phyloP scores from a whole-genome alignment of 495 filamentous ascomycete species.

The Neurospora hispaniola region DNA sequence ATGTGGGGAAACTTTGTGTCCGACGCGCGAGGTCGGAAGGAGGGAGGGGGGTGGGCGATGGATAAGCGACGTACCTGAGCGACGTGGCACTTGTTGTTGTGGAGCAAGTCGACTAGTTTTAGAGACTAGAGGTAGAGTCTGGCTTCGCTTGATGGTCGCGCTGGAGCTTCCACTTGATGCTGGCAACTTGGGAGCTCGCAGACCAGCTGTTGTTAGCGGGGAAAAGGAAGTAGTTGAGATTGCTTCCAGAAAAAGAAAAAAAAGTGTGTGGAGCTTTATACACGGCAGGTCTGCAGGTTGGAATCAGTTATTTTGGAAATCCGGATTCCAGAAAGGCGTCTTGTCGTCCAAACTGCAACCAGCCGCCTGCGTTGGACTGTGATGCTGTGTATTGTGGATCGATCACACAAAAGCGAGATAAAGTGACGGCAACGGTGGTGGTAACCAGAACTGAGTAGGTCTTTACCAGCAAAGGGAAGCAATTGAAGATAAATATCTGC shows the following conservation, averaged over 20 bases:
- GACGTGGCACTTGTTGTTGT: not conserved
- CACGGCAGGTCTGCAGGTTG: not conserved
- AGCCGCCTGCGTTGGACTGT: not conserved
- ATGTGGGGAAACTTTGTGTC: not conserved
- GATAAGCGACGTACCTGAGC: not conserved
- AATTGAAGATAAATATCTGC: not conserved
- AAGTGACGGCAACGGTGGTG: not conserved
- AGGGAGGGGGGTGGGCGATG: not conserved
- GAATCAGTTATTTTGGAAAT: not conserved
- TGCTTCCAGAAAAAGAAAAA: not conserved
- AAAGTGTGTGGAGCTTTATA: not conserved
- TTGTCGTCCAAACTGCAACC: not conserved
- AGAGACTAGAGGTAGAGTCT: too few species aligned
- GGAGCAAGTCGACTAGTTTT: not conserved
- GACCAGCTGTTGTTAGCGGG: not conserved
- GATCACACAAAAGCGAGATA: not conserved
- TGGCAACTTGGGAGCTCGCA: not conserved
- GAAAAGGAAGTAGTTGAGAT: not conserved
- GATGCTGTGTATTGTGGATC: not conserved
- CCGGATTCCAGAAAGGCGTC: not conserved
- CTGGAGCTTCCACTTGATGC: not conserved
- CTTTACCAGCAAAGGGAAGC: not conserved
- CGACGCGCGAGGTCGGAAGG: not conserved
- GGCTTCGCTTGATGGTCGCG: too few species aligned
- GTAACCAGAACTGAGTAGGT: not conserved